Evolutionary conservation across 176 grass and related monocot species (phyloP), one percentile per base, ranked within the genome.

Genomic region (Areca catechu): DNA sequence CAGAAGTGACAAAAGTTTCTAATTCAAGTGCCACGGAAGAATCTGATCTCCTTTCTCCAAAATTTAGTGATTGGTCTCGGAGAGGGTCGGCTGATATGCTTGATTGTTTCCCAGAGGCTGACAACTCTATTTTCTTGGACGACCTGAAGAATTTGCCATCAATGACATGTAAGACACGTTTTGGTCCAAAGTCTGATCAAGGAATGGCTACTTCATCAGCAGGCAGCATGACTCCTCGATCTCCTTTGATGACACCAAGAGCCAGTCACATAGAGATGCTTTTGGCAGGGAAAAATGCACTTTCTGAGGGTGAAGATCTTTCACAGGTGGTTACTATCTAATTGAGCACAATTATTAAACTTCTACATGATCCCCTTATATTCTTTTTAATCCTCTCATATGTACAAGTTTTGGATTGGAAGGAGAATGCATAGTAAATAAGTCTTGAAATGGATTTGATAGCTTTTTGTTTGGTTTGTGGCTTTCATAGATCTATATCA

Each of bases 121-220:
- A 89, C 29, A 89, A 70, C 73, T 71, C 87, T 25, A 74, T 98
- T 70, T 82, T 77, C 49, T 83, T 98, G 27, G 94, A 98, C 67
- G 94, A 98, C 58, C 62, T 98, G 60, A 98, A 93, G 76, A 88
- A 82, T 61, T 65, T 71, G 61, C 83, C 91, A 69, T 80, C 81
- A 19, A 86, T 98, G 88, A 86, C 84, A 65, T 98, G 84, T 78
- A 98, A 93, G 71, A 89, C 94, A 64, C 94, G 94, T 67, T 89
- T 93, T 80, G 84, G 84, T 19, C 76, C 73, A 24, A 98, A 98
- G 79, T 98, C 93, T 83, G 93, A 98, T 75, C 81, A 92, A 24
- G 87, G 87, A 67, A 89, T 98, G 87, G 57, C 93, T 20, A 92
- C 87, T 56, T 98, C 93, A 70, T 98, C 93, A 14, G 88, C 88